A percentile compares a stretch with the other conserved stretches of the same genome.
These are phyloP conservation scores for Dujonia santamariae DNA, from an alignment of 1,139 yeast genomes.

Conservation along the genomic window DNA sequence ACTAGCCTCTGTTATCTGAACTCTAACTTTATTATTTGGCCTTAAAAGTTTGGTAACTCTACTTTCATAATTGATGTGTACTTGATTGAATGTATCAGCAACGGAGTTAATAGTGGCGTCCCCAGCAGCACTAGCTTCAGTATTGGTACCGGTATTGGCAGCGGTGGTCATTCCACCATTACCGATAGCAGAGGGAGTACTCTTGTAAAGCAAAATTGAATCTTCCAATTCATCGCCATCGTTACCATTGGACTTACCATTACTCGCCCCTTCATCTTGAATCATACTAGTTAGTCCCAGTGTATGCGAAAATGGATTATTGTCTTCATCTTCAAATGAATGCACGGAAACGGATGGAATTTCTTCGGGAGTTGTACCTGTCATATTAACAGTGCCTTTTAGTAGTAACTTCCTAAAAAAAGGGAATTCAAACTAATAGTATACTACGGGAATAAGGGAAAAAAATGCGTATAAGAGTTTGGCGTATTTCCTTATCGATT, in stretches of 20 bases:
- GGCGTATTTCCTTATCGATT: too few relatives aligned
- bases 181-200: slow-evolving; percentile 5
- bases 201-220: slow-evolving; percentile 24
- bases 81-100: slow-evolving; percentile 20
- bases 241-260: slow-evolving; percentile 8
- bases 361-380: too few relatives aligned
- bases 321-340: slow-evolving; percentile 41
- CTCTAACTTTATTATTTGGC: slow-evolving; percentile 30
- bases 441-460: too few relatives aligned
- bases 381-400: too few relatives aligned
- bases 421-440: too few relatives aligned
- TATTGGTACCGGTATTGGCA: slow-evolving; percentile 4
- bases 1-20: slow-evolving; percentile 71
- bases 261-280: slow-evolving; percentile 6
- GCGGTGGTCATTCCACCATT: slow-evolving; percentile 1
- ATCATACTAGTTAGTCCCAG: slow-evolving; percentile 29
- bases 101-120: slow-evolving; percentile 2
- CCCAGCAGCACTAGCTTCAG: slow-evolving; percentile 5
- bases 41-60: slow-evolving; percentile 35
- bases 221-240: slow-evolving; percentile 14
- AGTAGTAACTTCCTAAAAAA: too few relatives aligned
- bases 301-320: slow-evolving; percentile 49
- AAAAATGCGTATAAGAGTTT: too few relatives aligned
- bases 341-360: too few relatives aligned
- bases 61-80: slow-evolving; percentile 36